These are phyloP conservation scores for Artemisia argyi DNA, from an alignment of 129 eudicot species.

Conservation along the genomic window DNA sequence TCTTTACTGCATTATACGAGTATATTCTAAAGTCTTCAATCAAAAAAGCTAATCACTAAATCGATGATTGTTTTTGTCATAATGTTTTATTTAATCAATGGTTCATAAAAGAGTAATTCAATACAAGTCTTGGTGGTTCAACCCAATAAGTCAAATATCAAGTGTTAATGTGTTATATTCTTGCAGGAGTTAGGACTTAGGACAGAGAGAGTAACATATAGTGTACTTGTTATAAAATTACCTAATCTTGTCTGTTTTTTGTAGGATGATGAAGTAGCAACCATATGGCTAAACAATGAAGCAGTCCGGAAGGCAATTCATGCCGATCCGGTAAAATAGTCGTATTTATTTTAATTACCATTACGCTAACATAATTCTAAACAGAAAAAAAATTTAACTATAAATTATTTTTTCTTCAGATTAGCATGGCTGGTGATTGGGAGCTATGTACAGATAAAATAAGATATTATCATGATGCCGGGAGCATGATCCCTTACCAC, in stretches of 20 bases:
- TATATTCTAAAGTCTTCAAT: too few species aligned
- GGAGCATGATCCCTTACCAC: slow-evolving; percentile 95
- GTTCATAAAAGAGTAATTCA: too few species aligned
- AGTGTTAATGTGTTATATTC: too few species aligned
- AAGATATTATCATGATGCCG: slow-evolving; percentile 66
- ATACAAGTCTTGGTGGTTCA: too few species aligned
- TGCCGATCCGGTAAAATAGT: slow-evolving; percentile 70
- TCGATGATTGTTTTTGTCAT: too few species aligned
- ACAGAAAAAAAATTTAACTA: background rate
- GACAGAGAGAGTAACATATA: too few species aligned
- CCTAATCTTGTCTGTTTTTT: background rate
- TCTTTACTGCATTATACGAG: too few species aligned
- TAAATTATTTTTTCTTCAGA: slow-evolving; percentile 29
- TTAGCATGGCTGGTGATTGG: slow-evolving; percentile 63
- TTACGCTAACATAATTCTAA: background rate
- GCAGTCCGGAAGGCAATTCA: slow-evolving; percentile 88
- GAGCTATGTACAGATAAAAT: slow-evolving; percentile 71
- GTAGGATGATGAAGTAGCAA: slow-evolving; percentile 88
- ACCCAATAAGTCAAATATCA: too few species aligned
- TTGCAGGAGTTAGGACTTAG: too few species aligned
- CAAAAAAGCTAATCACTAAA: too few species aligned
- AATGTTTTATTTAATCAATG: too few species aligned
- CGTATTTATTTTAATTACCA: background rate
- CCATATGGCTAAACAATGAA: slow-evolving; percentile 77
- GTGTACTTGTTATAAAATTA: too few species aligned